Conservation (phyloP, 352 stramenopile species). For the Globisporangium spinosum region DNA sequence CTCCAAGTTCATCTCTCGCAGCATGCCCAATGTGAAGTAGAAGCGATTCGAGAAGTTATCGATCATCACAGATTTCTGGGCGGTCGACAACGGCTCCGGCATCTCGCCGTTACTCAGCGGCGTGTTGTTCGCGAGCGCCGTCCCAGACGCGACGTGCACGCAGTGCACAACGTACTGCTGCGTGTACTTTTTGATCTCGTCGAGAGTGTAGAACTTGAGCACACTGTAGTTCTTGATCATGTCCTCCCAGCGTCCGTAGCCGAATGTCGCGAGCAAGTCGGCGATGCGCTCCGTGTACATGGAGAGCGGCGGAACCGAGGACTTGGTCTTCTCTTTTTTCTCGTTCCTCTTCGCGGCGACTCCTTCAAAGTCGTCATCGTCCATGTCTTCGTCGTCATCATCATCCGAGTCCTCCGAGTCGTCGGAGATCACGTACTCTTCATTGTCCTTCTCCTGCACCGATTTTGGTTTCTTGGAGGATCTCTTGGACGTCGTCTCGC, state of each 20-base stretch:
- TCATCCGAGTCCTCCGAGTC: conserved; percentile 57
- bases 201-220: conserved; percentile 41
- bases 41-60: conserved; percentile 40
- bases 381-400: conserved; percentile 48
- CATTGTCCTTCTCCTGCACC: conserved; percentile 35
- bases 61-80: conserved; percentile 29
- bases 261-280: conserved; percentile 56
- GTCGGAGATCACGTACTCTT: conserved; percentile 77
- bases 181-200: conserved; percentile 42
- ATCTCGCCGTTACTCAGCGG: conserved; percentile 15
- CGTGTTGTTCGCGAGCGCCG: conserved; percentile 23
- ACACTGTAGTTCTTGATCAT: conserved; percentile 33
- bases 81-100: conserved; percentile 8
- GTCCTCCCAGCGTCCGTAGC: conserved; percentile 83
- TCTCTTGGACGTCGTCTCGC: conserved; percentile 29
- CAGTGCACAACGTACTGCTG: conserved; percentile 48
- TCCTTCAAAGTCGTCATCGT: conserved; percentile 38
- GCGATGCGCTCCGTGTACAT: conserved; percentile 37
- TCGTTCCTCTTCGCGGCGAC: conserved; percentile 26
- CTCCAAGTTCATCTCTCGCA: conserved; percentile 39
- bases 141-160: conserved; percentile 36
- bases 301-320: conserved; percentile 29
- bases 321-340: conserved; percentile 28
- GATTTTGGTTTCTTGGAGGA: conserved; percentile 25
- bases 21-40: conserved; percentile 35